These are phyloP conservation scores for Globisporangium nunn DNA, from an alignment of 352 stramenopile species.

Conservation along the genomic window DNA sequence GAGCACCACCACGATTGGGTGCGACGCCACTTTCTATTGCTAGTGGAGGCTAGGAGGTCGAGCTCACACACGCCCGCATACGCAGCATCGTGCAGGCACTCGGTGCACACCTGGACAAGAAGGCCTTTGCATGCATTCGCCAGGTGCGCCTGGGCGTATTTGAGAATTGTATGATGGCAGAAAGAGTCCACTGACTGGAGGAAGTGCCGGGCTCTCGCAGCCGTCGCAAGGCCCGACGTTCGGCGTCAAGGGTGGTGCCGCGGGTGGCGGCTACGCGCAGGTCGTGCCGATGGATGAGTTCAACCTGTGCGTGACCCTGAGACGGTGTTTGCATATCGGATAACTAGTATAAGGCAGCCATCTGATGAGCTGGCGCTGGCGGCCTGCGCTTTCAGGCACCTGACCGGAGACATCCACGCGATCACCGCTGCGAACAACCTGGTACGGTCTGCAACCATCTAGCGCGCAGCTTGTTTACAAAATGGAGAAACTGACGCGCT, in stretches of 20 bases:
- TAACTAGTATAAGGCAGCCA: background rate
- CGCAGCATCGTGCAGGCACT: conserved; percentile 92
- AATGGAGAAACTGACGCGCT: background rate
- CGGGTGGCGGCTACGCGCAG: conserved; percentile 90
- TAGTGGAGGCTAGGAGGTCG: conserved; percentile 15
- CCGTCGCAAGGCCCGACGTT: conserved; percentile 97
- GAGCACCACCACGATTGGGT: conserved; percentile 98
- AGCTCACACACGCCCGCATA: background rate
- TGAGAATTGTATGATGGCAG: no score
- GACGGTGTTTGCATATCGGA: background rate
- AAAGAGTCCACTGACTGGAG: background rate
- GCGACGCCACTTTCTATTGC: conserved; percentile 84
- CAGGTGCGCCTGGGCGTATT: conserved; percentile 43
- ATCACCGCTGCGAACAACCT: conserved; percentile 98
- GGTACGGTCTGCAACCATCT: conserved; percentile 11
- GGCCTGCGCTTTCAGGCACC: conserved; percentile 47
- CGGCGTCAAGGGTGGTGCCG: conserved; percentile 93
- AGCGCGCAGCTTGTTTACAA: no score
- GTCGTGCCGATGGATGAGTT: conserved; percentile 97
- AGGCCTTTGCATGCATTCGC: conserved; percentile 95
- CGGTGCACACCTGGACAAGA: conserved; percentile 89
- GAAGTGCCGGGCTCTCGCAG: conserved; percentile 19
- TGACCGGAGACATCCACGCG: conserved; percentile 98
- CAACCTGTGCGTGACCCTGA: conserved; percentile 83
- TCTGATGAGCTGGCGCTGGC: background rate